These are phyloP conservation scores for Metschnikowia lunata DNA, from an alignment of 805 yeast genomes.

Conservation along the genomic window DNA sequence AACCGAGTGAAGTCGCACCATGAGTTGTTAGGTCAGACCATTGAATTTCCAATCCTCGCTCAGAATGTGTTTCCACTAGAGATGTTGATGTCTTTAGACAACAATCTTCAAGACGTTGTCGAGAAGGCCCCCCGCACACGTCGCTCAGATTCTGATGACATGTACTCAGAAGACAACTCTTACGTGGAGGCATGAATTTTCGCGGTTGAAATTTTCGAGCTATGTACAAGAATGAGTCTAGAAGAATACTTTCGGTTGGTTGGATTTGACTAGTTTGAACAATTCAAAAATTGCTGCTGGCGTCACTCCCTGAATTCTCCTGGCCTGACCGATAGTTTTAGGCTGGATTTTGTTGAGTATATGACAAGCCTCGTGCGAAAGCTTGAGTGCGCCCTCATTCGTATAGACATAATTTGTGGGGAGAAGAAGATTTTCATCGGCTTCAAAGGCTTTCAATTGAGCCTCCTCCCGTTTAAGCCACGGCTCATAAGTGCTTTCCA, in stretches of 20 bases:
- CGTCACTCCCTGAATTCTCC: conserved; percentile 91
- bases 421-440: conserved; percentile 73
- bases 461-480: conserved; percentile 69
- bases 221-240: no score
- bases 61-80: conserved; percentile 35
- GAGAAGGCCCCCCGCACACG: background rate
- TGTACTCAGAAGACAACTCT: no score
- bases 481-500: conserved; percentile 81
- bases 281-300: conserved; percentile 88
- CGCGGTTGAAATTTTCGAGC: no score
- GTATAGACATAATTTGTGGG: conserved; percentile 67
- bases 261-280: conserved; percentile 47
- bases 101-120: conserved; percentile 19
- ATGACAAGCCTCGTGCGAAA: conserved; percentile 73
- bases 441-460: conserved; percentile 69
- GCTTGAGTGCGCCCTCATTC: conserved; percentile 41
- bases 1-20: conserved; percentile 26
- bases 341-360: conserved; percentile 76
- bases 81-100: conserved; percentile 28
- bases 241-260: conserved; percentile 1
- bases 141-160: no score
- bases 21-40: conserved; percentile 14
- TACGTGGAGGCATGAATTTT: no score
- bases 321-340: conserved; percentile 88
- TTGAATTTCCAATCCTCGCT: conserved; percentile 30